Conservation (phyloP, 768 basidiomycete genomes). For the Glaciozyma antarctica region DNA sequence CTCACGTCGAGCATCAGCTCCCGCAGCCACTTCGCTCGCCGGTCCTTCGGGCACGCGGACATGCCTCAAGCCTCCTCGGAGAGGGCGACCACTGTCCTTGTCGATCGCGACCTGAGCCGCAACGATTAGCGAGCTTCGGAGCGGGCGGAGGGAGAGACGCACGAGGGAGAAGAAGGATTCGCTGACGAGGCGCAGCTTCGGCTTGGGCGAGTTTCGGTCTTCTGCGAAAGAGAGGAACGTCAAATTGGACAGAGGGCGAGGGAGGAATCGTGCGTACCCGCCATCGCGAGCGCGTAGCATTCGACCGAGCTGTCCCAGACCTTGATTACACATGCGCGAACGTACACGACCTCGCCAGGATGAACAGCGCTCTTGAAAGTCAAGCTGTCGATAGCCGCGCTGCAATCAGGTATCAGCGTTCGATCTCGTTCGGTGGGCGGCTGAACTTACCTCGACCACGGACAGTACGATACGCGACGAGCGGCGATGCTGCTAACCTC, state of each 20-base stretch:
- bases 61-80: slow-evolving; percentile 15
- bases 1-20: slow-evolving; percentile 13
- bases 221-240: neutral
- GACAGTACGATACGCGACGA: slow-evolving; percentile 4
- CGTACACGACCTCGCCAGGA: slow-evolving; percentile 25
- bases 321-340: slow-evolving; percentile 14
- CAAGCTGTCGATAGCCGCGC: slow-evolving; percentile 23
- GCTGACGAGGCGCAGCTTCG: slow-evolving; percentile 12
- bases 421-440: neutral
- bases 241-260: neutral
- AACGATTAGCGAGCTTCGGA: too few species aligned
- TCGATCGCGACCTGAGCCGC: slow-evolving; percentile 25
- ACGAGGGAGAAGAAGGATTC: slow-evolving; percentile 28
- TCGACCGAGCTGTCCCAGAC: slow-evolving; percentile 25
- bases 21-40: slow-evolving; percentile 2
- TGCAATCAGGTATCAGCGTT: neutral
- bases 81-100: slow-evolving; percentile 12
- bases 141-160: neutral
- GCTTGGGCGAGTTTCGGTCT: slow-evolving; percentile 24
- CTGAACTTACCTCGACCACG: neutral
- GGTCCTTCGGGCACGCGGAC: slow-evolving; percentile 11
- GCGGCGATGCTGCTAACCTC: slow-evolving; percentile 24
- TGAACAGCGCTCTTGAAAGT: slow-evolving; percentile 24
- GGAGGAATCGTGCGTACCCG: neutral
- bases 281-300: slow-evolving; percentile 15